A percentile compares a stretch with the other conserved stretches of the same genome.
These are phyloP conservation scores for Syncephalastrum racemosum DNA, from an alignment of 371 early-diverging fungal species.

Conservation along the genomic window DNA sequence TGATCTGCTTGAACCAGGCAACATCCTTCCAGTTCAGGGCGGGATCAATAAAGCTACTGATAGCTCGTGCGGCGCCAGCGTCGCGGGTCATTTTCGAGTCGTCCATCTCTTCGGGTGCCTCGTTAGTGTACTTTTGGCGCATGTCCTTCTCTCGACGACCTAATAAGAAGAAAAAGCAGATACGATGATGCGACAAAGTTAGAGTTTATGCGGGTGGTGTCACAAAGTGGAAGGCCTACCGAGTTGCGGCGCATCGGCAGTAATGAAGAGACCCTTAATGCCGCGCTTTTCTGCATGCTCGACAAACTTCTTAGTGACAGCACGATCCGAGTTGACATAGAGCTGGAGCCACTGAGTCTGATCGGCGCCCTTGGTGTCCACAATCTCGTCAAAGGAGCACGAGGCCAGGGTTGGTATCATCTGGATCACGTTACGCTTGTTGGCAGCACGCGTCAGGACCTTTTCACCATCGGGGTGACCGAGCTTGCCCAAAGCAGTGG, in stretches of 20 bases:
- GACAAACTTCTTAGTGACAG: slow-evolving; percentile 72
- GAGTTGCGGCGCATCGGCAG: slow-evolving; percentile 91
- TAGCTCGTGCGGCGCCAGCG: slow-evolving; percentile 75
- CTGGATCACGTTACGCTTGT: slow-evolving; percentile 47
- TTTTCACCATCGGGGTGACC: slow-evolving; percentile 80
- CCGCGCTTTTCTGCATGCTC: slow-evolving; percentile 81
- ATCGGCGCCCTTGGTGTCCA: slow-evolving; percentile 39
- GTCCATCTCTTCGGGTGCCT: slow-evolving; percentile 36
- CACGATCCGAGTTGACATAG: slow-evolving; percentile 85
- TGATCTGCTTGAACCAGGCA: slow-evolving; percentile 81
- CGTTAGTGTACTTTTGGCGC: slow-evolving; percentile 63
- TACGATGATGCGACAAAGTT: not conserved
- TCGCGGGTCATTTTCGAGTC: slow-evolving; percentile 31
- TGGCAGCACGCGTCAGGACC: slow-evolving; percentile 65
- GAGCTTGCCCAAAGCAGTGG: slow-evolving; percentile 69
- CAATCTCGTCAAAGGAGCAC: slow-evolving; percentile 67
- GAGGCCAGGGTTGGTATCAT: slow-evolving; percentile 79
- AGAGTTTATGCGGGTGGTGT: not conserved
- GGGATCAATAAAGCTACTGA: slow-evolving; percentile 76
- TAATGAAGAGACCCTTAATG: slow-evolving; percentile 83
- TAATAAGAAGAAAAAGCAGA: slow-evolving; percentile 10
- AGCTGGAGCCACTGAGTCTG: slow-evolving; percentile 83
- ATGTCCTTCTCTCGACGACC: slow-evolving; percentile 91
- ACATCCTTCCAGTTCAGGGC: slow-evolving; percentile 86
- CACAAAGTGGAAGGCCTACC: slow-evolving; percentile 24